phyloP scores from a whole-genome alignment of 176 grass and related monocot species.

The Zea luxurians region DNA sequence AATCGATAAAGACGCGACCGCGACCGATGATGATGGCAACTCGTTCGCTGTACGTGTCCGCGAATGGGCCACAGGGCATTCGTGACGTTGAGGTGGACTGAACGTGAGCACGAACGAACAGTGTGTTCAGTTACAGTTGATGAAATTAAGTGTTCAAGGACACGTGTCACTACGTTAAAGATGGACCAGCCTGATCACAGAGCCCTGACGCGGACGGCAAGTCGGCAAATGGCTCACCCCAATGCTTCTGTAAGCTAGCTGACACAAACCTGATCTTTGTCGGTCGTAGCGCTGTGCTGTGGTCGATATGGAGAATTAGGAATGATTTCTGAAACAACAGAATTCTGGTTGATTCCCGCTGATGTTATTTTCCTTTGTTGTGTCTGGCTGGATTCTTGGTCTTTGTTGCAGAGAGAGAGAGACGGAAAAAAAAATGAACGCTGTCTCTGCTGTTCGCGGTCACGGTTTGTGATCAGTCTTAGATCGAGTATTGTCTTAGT shows the following conservation, averaged over 20 bases:
- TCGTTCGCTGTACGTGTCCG: constrained; percentile 6
- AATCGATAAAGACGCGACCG: not conserved
- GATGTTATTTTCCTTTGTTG: too few relatives aligned
- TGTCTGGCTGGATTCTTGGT: too few relatives aligned
- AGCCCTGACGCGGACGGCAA: not conserved
- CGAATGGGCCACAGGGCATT: not conserved
- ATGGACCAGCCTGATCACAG: not conserved
- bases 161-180: not conserved
- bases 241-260: not conserved
- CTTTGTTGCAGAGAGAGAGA: too few relatives aligned
- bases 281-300: too few relatives aligned
- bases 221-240: not conserved
- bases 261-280: too few relatives aligned
- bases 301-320: too few relatives aligned
- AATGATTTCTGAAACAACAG: too few relatives aligned
- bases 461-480: too few relatives aligned
- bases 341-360: too few relatives aligned
- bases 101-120: not conserved
- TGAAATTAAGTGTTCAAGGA: not conserved
- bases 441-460: too few relatives aligned
- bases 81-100: not conserved
- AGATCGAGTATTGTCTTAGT: too few relatives aligned
- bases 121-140: not conserved
- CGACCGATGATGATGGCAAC: not conserved
- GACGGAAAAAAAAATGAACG: too few relatives aligned